These are phyloP conservation scores for Verticillium dahliae DNA, from an alignment of 2,329 filamentous ascomycete genomes.

Conservation along the genomic window DNA sequence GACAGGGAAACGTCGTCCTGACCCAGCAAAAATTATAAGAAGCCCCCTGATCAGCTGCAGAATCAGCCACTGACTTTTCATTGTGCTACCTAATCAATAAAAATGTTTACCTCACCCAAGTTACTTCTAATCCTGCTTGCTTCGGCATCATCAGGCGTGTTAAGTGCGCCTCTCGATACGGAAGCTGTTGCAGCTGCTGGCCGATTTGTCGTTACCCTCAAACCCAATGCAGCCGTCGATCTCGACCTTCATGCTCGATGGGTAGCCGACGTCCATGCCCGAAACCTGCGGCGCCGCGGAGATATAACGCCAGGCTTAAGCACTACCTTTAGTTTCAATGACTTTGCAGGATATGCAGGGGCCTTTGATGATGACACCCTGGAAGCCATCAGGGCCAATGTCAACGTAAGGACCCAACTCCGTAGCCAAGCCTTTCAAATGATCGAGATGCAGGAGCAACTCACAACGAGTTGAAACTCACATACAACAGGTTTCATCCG, in stretches of 20 bases:
- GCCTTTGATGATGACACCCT: slow-evolving; percentile 31
- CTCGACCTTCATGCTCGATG: background rate
- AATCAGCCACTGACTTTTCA: background rate
- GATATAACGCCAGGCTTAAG: background rate
- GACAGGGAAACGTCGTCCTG: background rate
- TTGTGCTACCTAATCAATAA: background rate
- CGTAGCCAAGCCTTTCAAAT: no score
- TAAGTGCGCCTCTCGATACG: background rate
- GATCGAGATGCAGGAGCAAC: no score
- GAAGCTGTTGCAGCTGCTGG: background rate
- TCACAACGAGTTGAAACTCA: background rate
- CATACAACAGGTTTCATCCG: background rate
- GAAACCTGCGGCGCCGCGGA: background rate
- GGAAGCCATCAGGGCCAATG: slow-evolving; percentile 26
- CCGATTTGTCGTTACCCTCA: background rate
- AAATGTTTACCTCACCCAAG: background rate
- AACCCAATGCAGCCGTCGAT: background rate
- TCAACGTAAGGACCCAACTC: background rate
- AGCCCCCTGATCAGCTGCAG: background rate
- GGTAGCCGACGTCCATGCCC: background rate
- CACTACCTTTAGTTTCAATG: background rate
- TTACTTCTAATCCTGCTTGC: background rate
- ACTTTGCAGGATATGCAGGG: slow-evolving; percentile 31
- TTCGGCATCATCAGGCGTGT: background rate
- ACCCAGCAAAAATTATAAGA: background rate